phyloP scores from a whole-genome alignment of 164 flowering plant species.

The Saururus chinensis region DNA sequence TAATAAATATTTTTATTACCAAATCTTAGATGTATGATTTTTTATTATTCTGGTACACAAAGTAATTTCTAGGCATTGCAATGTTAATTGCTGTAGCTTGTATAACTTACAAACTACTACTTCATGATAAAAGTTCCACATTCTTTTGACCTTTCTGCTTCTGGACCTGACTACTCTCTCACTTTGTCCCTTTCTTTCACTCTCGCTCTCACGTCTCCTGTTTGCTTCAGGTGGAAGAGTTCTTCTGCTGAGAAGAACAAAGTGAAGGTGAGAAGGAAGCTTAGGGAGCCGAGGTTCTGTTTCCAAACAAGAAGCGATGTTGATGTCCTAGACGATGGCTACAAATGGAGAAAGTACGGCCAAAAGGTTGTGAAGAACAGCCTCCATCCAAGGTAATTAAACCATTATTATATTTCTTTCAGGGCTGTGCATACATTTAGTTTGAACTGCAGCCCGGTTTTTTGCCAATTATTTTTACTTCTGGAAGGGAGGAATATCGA shows the following conservation, averaged over 20 bases:
- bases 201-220: background rate
- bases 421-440: too few species aligned
- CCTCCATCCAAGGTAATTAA: slow-evolving; percentile 77
- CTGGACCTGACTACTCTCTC: background rate
- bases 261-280: slow-evolving; percentile 77
- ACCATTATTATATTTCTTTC: background rate
- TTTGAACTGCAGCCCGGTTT: too few species aligned
- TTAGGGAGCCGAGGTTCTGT: slow-evolving; percentile 86
- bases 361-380: slow-evolving; percentile 91
- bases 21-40: background rate
- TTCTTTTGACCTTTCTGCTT: background rate
- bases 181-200: slow-evolving; percentile 6
- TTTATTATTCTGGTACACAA: too few species aligned
- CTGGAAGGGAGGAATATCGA: too few species aligned
- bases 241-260: slow-evolving; percentile 45
- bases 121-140: background rate
- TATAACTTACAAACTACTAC: background rate
- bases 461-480: too few species aligned
- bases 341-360: slow-evolving; percentile 93
- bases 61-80: background rate
- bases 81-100: background rate
- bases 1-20: too few species aligned
- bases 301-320: slow-evolving; percentile 86
- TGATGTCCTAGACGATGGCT: slow-evolving; percentile 89
- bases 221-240: slow-evolving; percentile 54